phyloP scores from a whole-genome alignment of 768 basidiomycete genomes.

The Artomyces pyxidatus region DNA sequence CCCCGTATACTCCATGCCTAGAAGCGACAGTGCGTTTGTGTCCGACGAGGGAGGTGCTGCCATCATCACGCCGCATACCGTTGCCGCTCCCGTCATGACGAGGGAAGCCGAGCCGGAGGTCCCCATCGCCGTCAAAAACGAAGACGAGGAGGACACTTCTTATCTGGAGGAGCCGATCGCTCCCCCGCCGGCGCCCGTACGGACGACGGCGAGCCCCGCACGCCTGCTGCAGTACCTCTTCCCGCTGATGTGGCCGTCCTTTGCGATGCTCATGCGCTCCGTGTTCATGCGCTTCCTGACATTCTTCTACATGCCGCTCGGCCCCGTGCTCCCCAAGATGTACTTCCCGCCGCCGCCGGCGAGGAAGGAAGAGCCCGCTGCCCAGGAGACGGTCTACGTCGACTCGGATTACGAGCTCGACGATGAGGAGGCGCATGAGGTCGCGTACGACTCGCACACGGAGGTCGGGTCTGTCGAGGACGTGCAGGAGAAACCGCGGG shows the following conservation, averaged over 20 bases:
- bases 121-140: conserved; percentile 1
- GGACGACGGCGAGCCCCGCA: conserved; percentile 2
- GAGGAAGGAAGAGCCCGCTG: background rate
- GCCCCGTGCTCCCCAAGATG: background rate
- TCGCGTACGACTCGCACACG: conserved; percentile 7
- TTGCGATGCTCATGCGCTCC: conserved; percentile 8
- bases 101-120: conserved; percentile 1
- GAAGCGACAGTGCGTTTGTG: too few relatives aligned
- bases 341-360: background rate
- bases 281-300: conserved; percentile 11
- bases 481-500: background rate
- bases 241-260: conserved; percentile 11
- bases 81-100: too few relatives aligned
- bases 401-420: background rate
- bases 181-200: background rate
- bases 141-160: conserved; percentile 7
- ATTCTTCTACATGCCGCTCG: conserved; percentile 3
- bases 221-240: conserved; percentile 7
- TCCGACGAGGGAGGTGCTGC: conserved; percentile 21
- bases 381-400: background rate
- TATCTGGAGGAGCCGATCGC: conserved; percentile 9
- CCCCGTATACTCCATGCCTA: conserved; percentile 23
- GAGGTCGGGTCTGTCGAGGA: conserved; percentile 2
- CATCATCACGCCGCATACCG: conserved; percentile 25
- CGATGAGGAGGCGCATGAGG: background rate